A percentile compares a stretch with the other conserved stretches of the same genome.
These are phyloP conservation scores for Fraxinus latifolia DNA, from an alignment of 305 asterid genomes.

Conservation along the genomic window DNA sequence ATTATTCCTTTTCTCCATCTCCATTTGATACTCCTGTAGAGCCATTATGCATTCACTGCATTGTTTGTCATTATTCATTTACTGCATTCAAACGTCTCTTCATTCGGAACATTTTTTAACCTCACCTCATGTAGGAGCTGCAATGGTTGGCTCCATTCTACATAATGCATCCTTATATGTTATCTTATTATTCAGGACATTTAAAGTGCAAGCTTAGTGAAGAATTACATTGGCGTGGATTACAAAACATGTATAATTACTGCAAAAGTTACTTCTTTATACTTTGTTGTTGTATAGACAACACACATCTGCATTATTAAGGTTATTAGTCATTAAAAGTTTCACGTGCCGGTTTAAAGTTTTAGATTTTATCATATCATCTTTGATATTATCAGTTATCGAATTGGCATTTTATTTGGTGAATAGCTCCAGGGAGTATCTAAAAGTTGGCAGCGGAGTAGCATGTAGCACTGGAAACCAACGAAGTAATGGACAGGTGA, in stretches of 20 bases:
- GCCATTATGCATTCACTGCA: background rate
- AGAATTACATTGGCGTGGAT: background rate
- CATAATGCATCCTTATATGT: background rate
- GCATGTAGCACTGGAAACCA: constrained; percentile 48
- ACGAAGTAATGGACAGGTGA: constrained; percentile 41
- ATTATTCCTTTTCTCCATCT: background rate
- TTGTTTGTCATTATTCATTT: background rate
- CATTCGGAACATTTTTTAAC: constrained; percentile 5
- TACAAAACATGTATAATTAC: background rate
- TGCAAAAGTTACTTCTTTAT: constrained; percentile 2
- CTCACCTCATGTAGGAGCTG: background rate
- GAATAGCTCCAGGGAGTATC: constrained; percentile 46
- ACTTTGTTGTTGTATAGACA: background rate
- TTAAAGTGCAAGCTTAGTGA: constrained; percentile 7
- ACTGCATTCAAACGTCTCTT: background rate
- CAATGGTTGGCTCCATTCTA: constrained; percentile 4
- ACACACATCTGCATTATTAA: background rate
- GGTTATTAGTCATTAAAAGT: constrained; percentile 9
- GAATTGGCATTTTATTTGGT: constrained; percentile 18
- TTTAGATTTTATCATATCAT: constrained; percentile 2
- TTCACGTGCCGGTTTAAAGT: constrained; percentile 4
- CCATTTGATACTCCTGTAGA: constrained; percentile 8
- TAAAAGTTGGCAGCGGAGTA: constrained; percentile 72
- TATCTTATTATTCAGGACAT: constrained; percentile 5
- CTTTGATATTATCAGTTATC: constrained; percentile 1